A percentile compares a stretch with the other conserved stretches of the same genome.
These are phyloP conservation scores for Didymella exigua DNA, from an alignment of 2,329 filamentous ascomycete species.

Conservation along the genomic window DNA sequence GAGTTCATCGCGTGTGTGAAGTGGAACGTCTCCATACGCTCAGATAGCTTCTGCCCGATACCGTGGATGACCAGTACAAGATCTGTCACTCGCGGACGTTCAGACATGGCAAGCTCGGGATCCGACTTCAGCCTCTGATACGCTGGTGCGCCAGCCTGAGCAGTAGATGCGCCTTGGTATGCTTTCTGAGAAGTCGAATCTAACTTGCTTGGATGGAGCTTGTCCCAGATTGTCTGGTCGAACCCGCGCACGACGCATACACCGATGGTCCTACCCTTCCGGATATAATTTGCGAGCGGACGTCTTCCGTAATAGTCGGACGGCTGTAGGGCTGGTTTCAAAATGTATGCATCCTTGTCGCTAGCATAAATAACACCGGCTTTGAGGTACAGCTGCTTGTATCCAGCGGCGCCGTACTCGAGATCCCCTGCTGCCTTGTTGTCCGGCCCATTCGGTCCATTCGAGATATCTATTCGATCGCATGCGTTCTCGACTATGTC, in stretches of 20 bases:
- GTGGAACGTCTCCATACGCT: slow-evolving; percentile 93
- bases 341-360: slow-evolving; percentile 74
- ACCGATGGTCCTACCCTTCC: slow-evolving; percentile 81
- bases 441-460: slow-evolving; percentile 52
- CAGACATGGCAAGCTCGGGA: slow-evolving; percentile 69
- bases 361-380: slow-evolving; percentile 90
- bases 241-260: slow-evolving; percentile 91
- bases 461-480: slow-evolving; percentile 56
- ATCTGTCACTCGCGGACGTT: slow-evolving; percentile 76
- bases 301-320: slow-evolving; percentile 83
- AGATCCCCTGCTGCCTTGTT: slow-evolving; percentile 56
- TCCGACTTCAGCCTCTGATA: slow-evolving; percentile 49
- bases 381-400: slow-evolving; percentile 67
- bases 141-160: slow-evolving; percentile 52
- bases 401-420: slow-evolving; percentile 51
- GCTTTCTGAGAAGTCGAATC: slow-evolving; percentile 50
- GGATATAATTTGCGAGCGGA: slow-evolving; percentile 79
- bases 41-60: slow-evolving; percentile 94
- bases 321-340: slow-evolving; percentile 83
- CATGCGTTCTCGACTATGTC: slow-evolving; percentile 53
- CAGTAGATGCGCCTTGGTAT: slow-evolving; percentile 52
- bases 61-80: slow-evolving; percentile 91
- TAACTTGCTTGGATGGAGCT: slow-evolving; percentile 64
- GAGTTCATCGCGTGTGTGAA: slow-evolving; percentile 96
- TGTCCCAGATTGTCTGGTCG: slow-evolving; percentile 76